Base-by-base conservation (phyloP, 2,329 filamentous ascomycete species). In the Arthrobotrys megalospora region DNA sequence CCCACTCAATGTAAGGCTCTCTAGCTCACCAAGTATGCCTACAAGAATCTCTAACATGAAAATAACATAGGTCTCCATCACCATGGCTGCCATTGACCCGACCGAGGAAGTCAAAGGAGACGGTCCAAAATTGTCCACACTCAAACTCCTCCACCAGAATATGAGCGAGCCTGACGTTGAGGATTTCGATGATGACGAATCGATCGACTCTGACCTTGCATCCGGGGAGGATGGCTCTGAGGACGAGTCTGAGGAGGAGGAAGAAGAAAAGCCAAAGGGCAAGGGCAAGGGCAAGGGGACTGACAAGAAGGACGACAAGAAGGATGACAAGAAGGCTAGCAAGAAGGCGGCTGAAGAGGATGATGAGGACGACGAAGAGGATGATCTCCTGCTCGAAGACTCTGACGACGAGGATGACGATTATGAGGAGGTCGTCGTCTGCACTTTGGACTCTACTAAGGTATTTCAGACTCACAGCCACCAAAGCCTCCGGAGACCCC, bases 51-150 rank as follows among this genome's bases (percentile, higher is more conserved):
- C 53, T 73, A 45, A 73, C 50, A n/a, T 47, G 2, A 52, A 63
- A 34, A 14, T 58, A 11, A 14, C 19, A 8, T 34, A 97, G 94
- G 96, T 97, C 87, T 93, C 93, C 85, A 93, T 99, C 84, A 98
- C 94, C 83, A 99, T 99, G 96, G 96, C 96, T 83, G 96, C 96
- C 81, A 91, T 99, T 84, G 95, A 99, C 84, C 96, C 96, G 75
- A 93, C 90, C 83, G 92, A 92, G 82, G 88, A 90, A 82, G 84
- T 87, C 88, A 76, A 90, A 91, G 81, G 87, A 88, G 73, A 88
- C 89, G 65, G 88, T 88, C 82, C 90, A 91, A 83, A 85, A 89
- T 77, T 94, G 82, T 92, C 96, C 67, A 99, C 96, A 64, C 88
- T 99, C 83, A 97, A 96, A 87, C 88, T 99, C 81, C 89, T 98